These are phyloP conservation scores for Furculomyces boomerangus DNA, from an alignment of 371 early-diverging fungal genomes.

Conservation along the genomic window DNA sequence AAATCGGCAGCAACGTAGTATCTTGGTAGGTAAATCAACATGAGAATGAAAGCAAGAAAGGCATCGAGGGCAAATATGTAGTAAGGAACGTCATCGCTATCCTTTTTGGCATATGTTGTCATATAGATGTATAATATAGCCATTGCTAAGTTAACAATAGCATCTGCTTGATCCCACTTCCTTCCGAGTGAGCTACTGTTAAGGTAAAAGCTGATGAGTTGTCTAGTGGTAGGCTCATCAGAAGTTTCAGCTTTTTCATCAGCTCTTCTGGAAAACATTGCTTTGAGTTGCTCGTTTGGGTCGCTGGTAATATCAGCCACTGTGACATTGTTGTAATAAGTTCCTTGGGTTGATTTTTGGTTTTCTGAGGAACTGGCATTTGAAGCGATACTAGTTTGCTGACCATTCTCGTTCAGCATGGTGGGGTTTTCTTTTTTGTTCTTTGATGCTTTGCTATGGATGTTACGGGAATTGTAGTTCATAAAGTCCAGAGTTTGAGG, in stretches of 20 bases:
- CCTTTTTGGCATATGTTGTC: conserved; percentile 17
- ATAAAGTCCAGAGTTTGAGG: no score
- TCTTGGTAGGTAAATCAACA: conserved; percentile 29
- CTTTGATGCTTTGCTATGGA: no score
- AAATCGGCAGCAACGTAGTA: conserved; percentile 27
- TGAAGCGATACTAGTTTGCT: no score
- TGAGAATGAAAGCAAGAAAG: conserved; percentile 21
- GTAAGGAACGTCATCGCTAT: conserved; percentile 11
- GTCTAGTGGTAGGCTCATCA: conserved; percentile 10
- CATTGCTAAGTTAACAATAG: conserved; percentile 25
- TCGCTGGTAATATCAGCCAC: not conserved
- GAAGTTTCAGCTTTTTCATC: not conserved
- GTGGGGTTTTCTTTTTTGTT: no score
- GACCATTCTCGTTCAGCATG: no score
- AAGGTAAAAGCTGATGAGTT: conserved; percentile 15
- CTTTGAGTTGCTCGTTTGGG: not conserved
- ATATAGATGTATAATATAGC: conserved; percentile 29
- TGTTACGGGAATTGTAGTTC: no score
- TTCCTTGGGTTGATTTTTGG: no score
- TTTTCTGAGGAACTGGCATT: no score
- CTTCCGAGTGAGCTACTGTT: conserved; percentile 29
- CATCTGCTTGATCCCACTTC: conserved; percentile 41
- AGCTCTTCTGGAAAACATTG: not conserved
- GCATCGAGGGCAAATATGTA: conserved; percentile 21
- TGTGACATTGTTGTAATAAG: not conserved